Percentiles rank a stretch among this genome's conserved stretches.
phyloP scores from a whole-genome alignment of 1,284 basidiomycete genomes.

The Pseudozyma pruni region DNA sequence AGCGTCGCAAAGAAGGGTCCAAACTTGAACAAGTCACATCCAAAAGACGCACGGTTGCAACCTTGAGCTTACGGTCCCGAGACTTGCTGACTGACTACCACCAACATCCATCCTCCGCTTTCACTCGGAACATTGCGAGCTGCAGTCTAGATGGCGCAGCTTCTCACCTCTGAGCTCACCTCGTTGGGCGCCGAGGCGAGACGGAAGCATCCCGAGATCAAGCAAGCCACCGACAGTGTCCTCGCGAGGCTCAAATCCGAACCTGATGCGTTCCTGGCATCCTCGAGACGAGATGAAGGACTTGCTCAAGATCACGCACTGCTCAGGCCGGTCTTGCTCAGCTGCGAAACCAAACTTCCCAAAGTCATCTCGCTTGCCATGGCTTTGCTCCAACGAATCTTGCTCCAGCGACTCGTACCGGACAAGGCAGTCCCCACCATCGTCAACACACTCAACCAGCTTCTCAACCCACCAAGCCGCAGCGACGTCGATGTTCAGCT shows the following conservation, averaged over 20 bases:
- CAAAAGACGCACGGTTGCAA: too few relatives aligned
- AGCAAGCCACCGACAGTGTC: slow-evolving; percentile 53
- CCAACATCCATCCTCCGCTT: too few relatives aligned
- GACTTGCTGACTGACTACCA: too few relatives aligned
- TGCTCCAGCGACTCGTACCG: slow-evolving; percentile 79
- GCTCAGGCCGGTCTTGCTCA: slow-evolving; percentile 89
- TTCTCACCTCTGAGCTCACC: slow-evolving; percentile 62
- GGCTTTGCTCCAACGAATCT: slow-evolving; percentile 88
- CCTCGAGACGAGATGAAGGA: slow-evolving; percentile 16
- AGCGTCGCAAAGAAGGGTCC: too few relatives aligned
- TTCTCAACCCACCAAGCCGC: slow-evolving; percentile 49
- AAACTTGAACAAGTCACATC: too few relatives aligned
- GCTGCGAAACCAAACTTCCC: slow-evolving; percentile 88
- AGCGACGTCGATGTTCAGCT: slow-evolving; percentile 66
- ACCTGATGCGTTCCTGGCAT: slow-evolving; percentile 42
- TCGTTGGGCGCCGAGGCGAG: slow-evolving; percentile 62
- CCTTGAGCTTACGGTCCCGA: too few relatives aligned
- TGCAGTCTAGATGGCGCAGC: slow-evolving; percentile 64
- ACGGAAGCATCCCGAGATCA: slow-evolving; percentile 65
- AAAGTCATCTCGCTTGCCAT: slow-evolving; percentile 94
- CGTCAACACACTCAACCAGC: slow-evolving; percentile 50
- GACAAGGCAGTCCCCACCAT: slow-evolving; percentile 36
- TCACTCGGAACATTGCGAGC: too few relatives aligned
- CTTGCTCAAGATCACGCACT: slow-evolving; percentile 73
- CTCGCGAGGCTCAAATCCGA: slow-evolving; percentile 51